Evolutionary conservation across 805 yeast species (phyloP), one percentile per base, ranked within the genome.

Genomic region (Candida loeiensis): DNA sequence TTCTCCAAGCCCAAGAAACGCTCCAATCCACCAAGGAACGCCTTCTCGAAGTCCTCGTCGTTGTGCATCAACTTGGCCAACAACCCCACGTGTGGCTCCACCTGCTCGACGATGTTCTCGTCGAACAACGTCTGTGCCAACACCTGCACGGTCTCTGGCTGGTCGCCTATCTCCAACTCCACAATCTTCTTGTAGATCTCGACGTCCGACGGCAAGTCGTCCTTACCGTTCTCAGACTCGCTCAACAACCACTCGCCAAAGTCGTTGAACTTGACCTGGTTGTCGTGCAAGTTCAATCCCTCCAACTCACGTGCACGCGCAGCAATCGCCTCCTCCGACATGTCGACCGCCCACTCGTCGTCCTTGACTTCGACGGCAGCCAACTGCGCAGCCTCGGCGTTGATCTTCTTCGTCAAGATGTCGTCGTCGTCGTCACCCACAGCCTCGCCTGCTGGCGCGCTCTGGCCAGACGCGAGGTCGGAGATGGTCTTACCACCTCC

Each of bases 301-400:
- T 88, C 95, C 49, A 89, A 74, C 61, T 86, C 95, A 54, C 79
- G 70, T 33, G 95, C 96, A 68, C 99, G 85, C 34, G 85, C 88
- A 59, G 84, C 82, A 49, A 91, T 87, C 43, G 98, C 98, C 68
- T 89, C 98, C 63, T 86, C 93, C 36, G 95, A 85, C 77, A 90
- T 87, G 64, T 91, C 99, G 31, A 90, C 96, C 14, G 96, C 88
- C 98, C 98, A 91, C 50, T 87, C 95, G 51, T 86, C 97, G 59
- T 89, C 96, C 48, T 82, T 81, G 40, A 85, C 84, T 45, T 76
- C 80, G 44, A 79, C 76, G 36, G 76, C 76, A 17, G 50, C 51
- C 44, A 85, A 70, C 28, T 73, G 77, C 9, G 88, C 82, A 15
- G 93, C 95, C 61, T 85, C 95, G 34, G 93, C 88, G 61, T 79